Percentiles rank a stretch among this genome's conserved stretches.
phyloP scores from a whole-genome alignment of 2,329 filamentous ascomycete species.

The Fusarium falciforme region DNA sequence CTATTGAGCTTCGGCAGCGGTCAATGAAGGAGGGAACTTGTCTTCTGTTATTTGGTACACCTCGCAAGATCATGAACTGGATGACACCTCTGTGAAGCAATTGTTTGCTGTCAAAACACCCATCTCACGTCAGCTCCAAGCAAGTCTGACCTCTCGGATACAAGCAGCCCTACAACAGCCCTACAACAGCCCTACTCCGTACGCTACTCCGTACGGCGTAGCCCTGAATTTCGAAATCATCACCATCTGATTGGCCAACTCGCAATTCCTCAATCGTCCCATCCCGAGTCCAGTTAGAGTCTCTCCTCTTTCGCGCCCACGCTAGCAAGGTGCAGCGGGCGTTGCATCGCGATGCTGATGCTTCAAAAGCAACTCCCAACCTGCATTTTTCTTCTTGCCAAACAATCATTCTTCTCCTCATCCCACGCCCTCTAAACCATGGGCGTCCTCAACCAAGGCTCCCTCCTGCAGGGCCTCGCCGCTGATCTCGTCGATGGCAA shows the following conservation, averaged over 20 bases:
- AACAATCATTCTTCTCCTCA: background rate
- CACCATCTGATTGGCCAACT: background rate
- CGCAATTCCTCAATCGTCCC: background rate
- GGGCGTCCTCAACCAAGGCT: background rate
- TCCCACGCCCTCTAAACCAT: background rate
- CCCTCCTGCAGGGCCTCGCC: conserved; percentile 3
- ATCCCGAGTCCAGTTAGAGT: background rate
- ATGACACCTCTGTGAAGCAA: background rate
- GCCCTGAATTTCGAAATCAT: background rate
- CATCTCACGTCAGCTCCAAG: background rate
- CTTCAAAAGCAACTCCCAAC: background rate
- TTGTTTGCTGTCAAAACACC: background rate
- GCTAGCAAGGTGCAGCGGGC: background rate
- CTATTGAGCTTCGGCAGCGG: background rate
- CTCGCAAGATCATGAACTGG: background rate
- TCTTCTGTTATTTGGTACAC: background rate
- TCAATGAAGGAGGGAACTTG: background rate
- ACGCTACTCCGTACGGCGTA: background rate
- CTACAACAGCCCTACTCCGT: background rate
- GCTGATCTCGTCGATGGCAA: conserved; percentile 5
- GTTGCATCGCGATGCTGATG: background rate
- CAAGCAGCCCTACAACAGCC: background rate
- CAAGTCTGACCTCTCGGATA: background rate
- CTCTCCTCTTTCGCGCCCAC: background rate
- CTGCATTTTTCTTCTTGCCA: background rate